Base-by-base conservation (phyloP, 2,329 filamentous ascomycete species). In the Cladophialophora chaetospira region DNA sequence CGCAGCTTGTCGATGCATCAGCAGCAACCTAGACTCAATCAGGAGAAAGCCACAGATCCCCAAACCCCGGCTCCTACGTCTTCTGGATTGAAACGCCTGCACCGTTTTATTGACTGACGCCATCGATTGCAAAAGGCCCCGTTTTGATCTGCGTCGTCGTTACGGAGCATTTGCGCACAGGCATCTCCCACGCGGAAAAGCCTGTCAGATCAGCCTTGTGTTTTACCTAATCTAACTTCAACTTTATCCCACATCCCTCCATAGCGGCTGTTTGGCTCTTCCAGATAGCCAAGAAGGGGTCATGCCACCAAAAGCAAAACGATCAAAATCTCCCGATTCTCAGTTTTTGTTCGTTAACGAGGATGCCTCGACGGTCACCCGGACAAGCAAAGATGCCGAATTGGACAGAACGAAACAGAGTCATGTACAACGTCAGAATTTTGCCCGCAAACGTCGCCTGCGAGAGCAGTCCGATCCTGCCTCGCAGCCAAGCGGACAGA, bases 361-460 rank as follows among this genome's bases (percentile, higher is more conserved):
- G 44, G 61, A 61, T 42, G 58, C 61, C 19, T 55, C 55, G 10
- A 62, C 60, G 15, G 53, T 62, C 13, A 62, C 52, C 19, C 36
- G 56, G 35, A 55, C 45, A 17, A 57, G 50, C 46, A 62, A 63
- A 44, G 57, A 62, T 38, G 48, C 44, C 19, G 53, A 60, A 28
- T 47, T 58, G 10, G 60, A 63, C 33, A 48, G 60, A 42, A 62
- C 58, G 23, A 65, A 65, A 46, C 63, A 65, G 46, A 65, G 63
- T 38, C 63, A 65, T 53, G 63, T 65, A 17, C 63, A 65, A 47
- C 52, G 63, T 28, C 63, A 60, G 38, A 57, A 61, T 46, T 62
- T 65, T 21, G 61, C 61, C 3, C 54, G 58, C 19, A 58, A 53
- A 52, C 58, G 58, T 11, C 58, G 55, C 4, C 42, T 61, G 33